Conservation (phyloP, 495 filamentous ascomycete species). For the Penicillium fimorum region DNA sequence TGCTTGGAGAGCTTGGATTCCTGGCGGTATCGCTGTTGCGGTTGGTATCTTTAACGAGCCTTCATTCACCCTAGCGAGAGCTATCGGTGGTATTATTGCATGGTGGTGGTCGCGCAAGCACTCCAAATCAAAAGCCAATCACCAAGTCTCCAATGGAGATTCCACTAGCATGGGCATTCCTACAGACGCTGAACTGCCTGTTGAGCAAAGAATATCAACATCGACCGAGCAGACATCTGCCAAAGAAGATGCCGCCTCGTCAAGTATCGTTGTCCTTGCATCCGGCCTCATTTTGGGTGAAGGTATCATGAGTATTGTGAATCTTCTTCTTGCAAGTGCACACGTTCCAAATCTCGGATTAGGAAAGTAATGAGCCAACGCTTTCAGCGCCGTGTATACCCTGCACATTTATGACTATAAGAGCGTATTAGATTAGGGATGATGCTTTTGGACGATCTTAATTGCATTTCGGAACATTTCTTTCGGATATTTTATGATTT, state of each 20-base stretch:
- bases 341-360: constrained; percentile 70
- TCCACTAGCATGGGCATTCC: constrained; percentile 3
- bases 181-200: background rate
- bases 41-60: constrained; percentile 98
- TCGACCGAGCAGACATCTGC: constrained; percentile 27
- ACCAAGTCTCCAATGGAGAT: background rate
- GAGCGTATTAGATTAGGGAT: background rate
- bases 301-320: constrained; percentile 89
- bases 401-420: background rate
- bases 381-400: background rate
- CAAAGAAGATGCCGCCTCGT: constrained; percentile 46
- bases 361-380: background rate
- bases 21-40: constrained; percentile 92
- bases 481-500: background rate
- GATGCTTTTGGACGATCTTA: background rate
- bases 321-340: constrained; percentile 77
- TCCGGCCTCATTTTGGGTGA: constrained; percentile 90
- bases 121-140: background rate
- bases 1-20: constrained; percentile 56
- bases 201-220: background rate
- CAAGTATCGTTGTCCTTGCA: constrained; percentile 62
- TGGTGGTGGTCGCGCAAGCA: constrained; percentile 63
- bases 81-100: constrained; percentile 77
- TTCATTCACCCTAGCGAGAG: constrained; percentile 87
- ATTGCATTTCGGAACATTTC: background rate